phyloP scores from a whole-genome alignment of 2,329 filamentous ascomycete species.

The Trichoderma sp. region DNA sequence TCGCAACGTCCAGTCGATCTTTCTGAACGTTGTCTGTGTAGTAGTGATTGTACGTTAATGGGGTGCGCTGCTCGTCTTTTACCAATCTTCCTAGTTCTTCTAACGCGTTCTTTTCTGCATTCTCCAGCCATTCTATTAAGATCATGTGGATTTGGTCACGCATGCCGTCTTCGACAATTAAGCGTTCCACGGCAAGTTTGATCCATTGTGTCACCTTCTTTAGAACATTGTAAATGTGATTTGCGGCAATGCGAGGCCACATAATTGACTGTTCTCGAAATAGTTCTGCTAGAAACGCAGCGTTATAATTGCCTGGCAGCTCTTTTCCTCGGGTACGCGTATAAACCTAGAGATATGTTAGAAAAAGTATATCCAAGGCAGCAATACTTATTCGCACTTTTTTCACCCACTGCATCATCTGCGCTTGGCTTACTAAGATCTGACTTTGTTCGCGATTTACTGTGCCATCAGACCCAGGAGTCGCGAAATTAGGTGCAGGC shows the following conservation, averaged over 20 bases:
- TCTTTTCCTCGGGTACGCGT: constrained; percentile 6
- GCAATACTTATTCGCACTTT: not conserved
- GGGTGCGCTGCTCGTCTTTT: not conserved
- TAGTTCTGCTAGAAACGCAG: not conserved
- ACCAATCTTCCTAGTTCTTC: not conserved
- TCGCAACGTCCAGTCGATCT: not conserved
- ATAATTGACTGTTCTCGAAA: not conserved
- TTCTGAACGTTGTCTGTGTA: constrained; percentile 20
- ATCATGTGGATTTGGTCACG: not conserved
- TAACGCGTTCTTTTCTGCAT: not conserved
- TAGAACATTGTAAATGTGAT: not conserved
- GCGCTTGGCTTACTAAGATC: not conserved
- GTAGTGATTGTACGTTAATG: constrained; percentile 9
- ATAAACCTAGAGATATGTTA: not conserved
- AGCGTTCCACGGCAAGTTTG: not conserved
- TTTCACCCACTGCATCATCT: not conserved
- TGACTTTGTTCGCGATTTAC: not conserved
- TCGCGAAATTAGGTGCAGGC: too few species aligned
- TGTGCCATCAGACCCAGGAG: not conserved
- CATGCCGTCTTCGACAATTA: not conserved
- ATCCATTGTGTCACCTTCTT: not conserved
- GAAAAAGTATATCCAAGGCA: not conserved
- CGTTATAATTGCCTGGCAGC: not conserved
- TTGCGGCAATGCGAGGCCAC: not conserved
- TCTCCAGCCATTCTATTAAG: not conserved